A percentile compares a stretch with the other conserved stretches of the same genome.
Conservation (phyloP, 2,329 filamentous ascomycete genomes). For the Ophiocordyceps camponoti-floridani region DNA sequence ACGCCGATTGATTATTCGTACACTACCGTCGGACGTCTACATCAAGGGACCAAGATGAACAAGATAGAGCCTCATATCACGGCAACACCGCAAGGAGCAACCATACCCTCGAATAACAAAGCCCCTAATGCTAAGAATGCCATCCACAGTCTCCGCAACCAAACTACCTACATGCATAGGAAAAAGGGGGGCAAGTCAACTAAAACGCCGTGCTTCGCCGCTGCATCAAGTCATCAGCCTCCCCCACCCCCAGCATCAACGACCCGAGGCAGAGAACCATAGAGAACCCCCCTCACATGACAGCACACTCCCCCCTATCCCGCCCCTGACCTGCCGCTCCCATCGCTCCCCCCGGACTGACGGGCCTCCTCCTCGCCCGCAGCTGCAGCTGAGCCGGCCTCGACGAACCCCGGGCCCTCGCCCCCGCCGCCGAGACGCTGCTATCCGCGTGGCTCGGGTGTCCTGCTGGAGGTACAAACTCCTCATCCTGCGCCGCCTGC, state of each 20-base stretch:
- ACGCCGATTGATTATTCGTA: too few species aligned
- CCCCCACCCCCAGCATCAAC: neutral
- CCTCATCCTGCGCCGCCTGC: slow-evolving; percentile 31
- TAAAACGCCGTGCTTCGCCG: neutral
- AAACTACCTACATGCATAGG: too few species aligned
- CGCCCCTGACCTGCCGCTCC: slow-evolving; percentile 5
- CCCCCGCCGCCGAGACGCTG: slow-evolving; percentile 6
- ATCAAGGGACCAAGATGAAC: too few species aligned
- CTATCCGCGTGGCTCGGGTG: slow-evolving; percentile 30
- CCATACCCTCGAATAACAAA: too few species aligned
- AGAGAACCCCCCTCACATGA: slow-evolving; percentile 24
- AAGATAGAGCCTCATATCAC: too few species aligned
- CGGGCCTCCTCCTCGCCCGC: slow-evolving; percentile 7
- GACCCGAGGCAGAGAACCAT: neutral
- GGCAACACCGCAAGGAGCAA: too few species aligned
- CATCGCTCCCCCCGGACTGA: slow-evolving; percentile 7
- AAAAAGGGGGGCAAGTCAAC: neutral
- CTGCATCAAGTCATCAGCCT: neutral
- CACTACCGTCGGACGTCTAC: too few species aligned
- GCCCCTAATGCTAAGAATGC: too few species aligned
- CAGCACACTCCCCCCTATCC: slow-evolving; percentile 21
- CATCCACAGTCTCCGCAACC: too few species aligned
- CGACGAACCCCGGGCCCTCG: slow-evolving; percentile 1
- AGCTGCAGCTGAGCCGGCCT: neutral
- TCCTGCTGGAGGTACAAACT: slow-evolving; percentile 32